Evolutionary conservation across 495 filamentous ascomycete species (phyloP).

Genomic region (Penicillium waksmanii): DNA sequence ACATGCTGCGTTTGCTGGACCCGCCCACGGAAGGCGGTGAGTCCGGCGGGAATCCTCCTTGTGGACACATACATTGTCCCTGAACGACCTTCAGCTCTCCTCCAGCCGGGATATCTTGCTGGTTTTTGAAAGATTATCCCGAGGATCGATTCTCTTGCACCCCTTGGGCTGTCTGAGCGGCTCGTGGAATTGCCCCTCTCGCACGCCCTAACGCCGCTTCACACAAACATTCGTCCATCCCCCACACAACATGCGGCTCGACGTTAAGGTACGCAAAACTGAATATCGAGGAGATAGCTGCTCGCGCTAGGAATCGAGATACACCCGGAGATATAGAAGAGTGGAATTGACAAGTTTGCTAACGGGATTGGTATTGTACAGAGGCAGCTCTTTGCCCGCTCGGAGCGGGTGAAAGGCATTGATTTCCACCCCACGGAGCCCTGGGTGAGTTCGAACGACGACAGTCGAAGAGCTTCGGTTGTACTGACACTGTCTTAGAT

Average conservation of each 20-base stretch:
- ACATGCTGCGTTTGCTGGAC: conserved; percentile 7
- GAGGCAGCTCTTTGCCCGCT: conserved; percentile 81
- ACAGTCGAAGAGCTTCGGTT: background rate
- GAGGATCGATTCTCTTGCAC: conserved; percentile 21
- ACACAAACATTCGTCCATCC: conserved; percentile 39
- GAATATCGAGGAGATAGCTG: conserved; percentile 17
- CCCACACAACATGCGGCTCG: conserved; percentile 77
- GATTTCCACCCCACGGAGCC: conserved; percentile 96
- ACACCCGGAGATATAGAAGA: conserved; percentile 25
- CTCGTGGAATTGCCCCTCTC: conserved; percentile 42
- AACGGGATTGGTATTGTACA: conserved; percentile 38
- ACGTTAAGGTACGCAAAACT: conserved; percentile 76
- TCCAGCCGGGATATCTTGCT: conserved; percentile 24
- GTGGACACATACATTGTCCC: conserved; percentile 53
- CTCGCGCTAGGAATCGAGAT: conserved; percentile 9
- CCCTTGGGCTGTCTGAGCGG: conserved; percentile 44
- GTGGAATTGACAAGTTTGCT: conserved; percentile 22
- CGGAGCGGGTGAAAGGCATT: conserved; percentile 94
- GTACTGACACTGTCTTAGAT: conserved; percentile 59
- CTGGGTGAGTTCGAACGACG: conserved; percentile 61
- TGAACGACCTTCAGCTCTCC: conserved; percentile 31
- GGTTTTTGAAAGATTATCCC: conserved; percentile 22
- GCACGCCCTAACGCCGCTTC: conserved; percentile 44
- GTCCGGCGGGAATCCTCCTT: conserved; percentile 46
- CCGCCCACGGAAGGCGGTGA: conserved; percentile 45